Conservation (phyloP, 495 filamentous ascomycete genomes). For the Xylaria curta region DNA sequence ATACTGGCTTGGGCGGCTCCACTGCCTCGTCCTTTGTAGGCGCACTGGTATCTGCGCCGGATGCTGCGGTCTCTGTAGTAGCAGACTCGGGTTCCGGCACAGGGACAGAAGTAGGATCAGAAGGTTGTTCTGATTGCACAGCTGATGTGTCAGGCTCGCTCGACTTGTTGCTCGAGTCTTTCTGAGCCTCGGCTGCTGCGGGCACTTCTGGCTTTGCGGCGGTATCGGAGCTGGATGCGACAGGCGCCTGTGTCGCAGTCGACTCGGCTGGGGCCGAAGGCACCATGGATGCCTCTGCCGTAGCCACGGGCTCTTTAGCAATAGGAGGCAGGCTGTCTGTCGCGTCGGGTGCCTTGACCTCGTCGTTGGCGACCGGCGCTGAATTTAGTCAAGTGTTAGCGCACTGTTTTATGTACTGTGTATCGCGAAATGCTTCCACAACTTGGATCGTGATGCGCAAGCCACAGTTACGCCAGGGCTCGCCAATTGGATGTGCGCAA, state of each 20-base stretch:
- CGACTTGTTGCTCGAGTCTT: slow-evolving; percentile 30
- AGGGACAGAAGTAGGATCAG: slow-evolving; percentile 26
- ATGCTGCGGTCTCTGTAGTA: slow-evolving; percentile 24
- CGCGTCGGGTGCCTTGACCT: slow-evolving; percentile 30
- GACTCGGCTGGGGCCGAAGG: slow-evolving; percentile 29
- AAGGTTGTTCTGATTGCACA: slow-evolving; percentile 33
- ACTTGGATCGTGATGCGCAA: slow-evolving; percentile 30
- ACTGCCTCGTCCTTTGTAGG: slow-evolving; percentile 33
- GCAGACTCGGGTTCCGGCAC: slow-evolving; percentile 15
- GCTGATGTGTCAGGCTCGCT: slow-evolving; percentile 28
- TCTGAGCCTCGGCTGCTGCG: slow-evolving; percentile 25
- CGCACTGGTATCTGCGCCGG: slow-evolving; percentile 16
- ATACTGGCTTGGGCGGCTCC: slow-evolving; percentile 33
- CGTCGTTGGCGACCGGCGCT: slow-evolving; percentile 32
- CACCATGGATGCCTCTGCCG: slow-evolving; percentile 29
- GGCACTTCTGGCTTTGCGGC: slow-evolving; percentile 28
- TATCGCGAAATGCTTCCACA: slow-evolving; percentile 3
- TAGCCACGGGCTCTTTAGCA: slow-evolving; percentile 28
- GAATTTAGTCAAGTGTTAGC: slow-evolving; percentile 30
- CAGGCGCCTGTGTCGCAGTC: slow-evolving; percentile 16
- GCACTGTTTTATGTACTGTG: slow-evolving; percentile 37
- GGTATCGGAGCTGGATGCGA: slow-evolving; percentile 28
- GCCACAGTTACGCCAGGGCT: slow-evolving; percentile 24
- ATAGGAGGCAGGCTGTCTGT: slow-evolving; percentile 29
- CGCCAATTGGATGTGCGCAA: slow-evolving; percentile 32